Evolutionary conservation across 345 rosid genomes (phyloP).

Genomic region (Carallia pectinifolia): DNA sequence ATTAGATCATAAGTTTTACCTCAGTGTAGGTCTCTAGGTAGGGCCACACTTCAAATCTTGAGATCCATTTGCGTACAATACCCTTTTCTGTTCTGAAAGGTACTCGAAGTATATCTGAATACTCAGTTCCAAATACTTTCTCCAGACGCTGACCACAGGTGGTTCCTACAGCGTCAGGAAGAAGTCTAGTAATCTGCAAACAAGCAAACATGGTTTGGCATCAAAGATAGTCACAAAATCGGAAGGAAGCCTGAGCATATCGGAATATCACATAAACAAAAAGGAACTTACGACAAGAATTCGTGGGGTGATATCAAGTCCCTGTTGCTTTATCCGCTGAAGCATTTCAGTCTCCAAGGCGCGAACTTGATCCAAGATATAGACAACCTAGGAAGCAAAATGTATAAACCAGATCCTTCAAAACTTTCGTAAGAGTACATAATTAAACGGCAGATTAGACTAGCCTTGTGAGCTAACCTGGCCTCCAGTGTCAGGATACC

Average conservation of each 20-base stretch:
- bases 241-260: neutral
- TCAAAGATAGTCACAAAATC: slow-evolving; percentile 1
- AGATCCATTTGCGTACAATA: slow-evolving; percentile 75
- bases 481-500: slow-evolving; percentile 93
- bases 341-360: slow-evolving; percentile 86
- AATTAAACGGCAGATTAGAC: neutral
- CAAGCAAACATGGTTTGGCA: slow-evolving; percentile 8
- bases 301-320: slow-evolving; percentile 71
- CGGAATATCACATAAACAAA: neutral
- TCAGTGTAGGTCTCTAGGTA: slow-evolving; percentile 76
- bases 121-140: slow-evolving; percentile 64
- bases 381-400: slow-evolving; percentile 52
- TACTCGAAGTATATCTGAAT: slow-evolving; percentile 74
- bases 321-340: slow-evolving; percentile 73
- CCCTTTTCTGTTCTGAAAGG: slow-evolving; percentile 82
- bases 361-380: slow-evolving; percentile 92
- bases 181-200: slow-evolving; percentile 67
- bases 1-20: slow-evolving; percentile 30
- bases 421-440: neutral
- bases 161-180: slow-evolving; percentile 85
- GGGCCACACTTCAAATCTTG: slow-evolving; percentile 92
- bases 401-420: neutral
- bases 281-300: slow-evolving; percentile 62
- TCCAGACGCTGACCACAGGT: slow-evolving; percentile 86
- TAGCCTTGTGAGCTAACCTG: slow-evolving; percentile 47